Percentiles rank a stretch among this genome's conserved stretches.
phyloP scores from a whole-genome alignment of 176 grass and related monocot genomes.

The Secale cereale region DNA sequence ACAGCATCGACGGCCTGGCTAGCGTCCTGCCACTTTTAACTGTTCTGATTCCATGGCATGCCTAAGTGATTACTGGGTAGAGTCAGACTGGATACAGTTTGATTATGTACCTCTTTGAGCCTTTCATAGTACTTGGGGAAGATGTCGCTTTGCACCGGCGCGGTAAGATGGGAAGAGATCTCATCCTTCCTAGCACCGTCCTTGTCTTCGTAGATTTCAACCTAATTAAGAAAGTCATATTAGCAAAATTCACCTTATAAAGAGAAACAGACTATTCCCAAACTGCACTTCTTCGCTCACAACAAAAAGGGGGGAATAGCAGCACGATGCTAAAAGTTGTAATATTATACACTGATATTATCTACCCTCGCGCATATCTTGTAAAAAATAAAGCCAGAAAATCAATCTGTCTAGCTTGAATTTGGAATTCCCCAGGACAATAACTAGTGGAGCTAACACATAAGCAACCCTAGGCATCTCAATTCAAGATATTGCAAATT shows the following conservation, averaged over 20 bases:
- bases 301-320: background rate
- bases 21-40: background rate
- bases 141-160: constrained; percentile 37
- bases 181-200: constrained; percentile 88
- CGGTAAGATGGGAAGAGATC: constrained; percentile 58
- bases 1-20: background rate
- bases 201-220: constrained; percentile 88
- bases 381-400: background rate
- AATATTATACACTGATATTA: background rate
- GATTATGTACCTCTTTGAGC: constrained; percentile 69
- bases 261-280: background rate
- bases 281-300: background rate
- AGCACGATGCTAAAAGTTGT: background rate
- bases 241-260: background rate
- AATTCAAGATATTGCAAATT: background rate
- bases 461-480: background rate
- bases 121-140: constrained; percentile 76
- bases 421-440: background rate
- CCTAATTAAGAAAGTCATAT: constrained; percentile 40
- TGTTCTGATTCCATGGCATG: too few species aligned
- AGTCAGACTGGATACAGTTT: background rate
- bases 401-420: background rate
- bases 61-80: background rate
- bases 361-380: background rate
- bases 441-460: background rate